Base-by-base conservation (phyloP, 164 flowering plant genomes). In the Echeveria elegans region DNA sequence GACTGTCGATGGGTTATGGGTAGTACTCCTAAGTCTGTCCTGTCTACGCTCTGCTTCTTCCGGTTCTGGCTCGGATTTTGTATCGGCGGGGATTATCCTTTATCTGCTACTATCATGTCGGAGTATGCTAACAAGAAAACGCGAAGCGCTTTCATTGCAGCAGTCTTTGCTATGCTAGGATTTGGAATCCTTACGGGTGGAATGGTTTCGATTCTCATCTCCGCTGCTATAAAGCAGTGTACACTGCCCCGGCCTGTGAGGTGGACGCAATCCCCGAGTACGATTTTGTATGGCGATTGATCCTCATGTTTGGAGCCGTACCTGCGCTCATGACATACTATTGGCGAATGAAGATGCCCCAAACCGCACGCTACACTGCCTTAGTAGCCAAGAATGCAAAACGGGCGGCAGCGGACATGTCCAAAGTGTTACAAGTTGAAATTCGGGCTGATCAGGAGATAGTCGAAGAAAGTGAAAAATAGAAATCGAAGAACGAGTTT, bases 41-140 rank as follows among this genome's bases (percentile, higher is more conserved):
- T 47, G 21, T n/a, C 52, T 23, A 47, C 52, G 52, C 52, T 47
- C 52, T n/a, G n/a, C n/a, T n/a, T n/a, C n/a, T n/a, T n/a, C n/a
- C n/a, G n/a, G n/a, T n/a, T n/a, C n/a, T n/a, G n/a, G n/a, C n/a
- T n/a, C n/a, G n/a, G n/a, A n/a, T n/a, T n/a, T n/a, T 47, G 52
- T 9, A 16, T 47, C 21, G 16, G n/a, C n/a, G n/a, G n/a, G n/a
- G n/a, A n/a, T n/a, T n/a, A n/a, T n/a, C n/a, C n/a, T n/a, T n/a
- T n/a, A n/a, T n/a, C n/a, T n/a, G n/a, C n/a, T n/a, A n/a, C n/a
- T n/a, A n/a, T n/a, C n/a, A n/a, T n/a, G n/a, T n/a, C n/a, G n/a
- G n/a, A n/a, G n/a, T n/a, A n/a, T n/a, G n/a, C n/a, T n/a, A n/a
- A n/a, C n/a, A n/a, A n/a, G n/a, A n/a, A n/a, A n/a, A n/a, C n/a